Conservation (phyloP, 176 grass and related monocot genomes). For the Zea luxurians region DNA sequence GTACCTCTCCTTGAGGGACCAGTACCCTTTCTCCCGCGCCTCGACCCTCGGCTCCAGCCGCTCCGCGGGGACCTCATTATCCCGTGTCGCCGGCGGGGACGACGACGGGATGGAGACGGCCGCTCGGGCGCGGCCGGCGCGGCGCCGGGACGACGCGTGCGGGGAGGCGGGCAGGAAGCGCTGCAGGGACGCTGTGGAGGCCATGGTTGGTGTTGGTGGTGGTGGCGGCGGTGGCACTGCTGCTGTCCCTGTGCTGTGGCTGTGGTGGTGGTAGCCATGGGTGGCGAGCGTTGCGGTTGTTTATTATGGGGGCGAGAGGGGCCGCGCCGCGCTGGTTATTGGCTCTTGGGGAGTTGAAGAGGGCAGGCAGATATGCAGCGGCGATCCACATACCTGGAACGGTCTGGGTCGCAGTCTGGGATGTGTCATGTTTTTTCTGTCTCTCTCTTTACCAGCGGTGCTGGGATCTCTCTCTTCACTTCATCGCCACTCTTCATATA, state of each 20-base stretch:
- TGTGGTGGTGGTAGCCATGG: slow-evolving; percentile 45
- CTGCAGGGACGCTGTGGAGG: slow-evolving; percentile 69
- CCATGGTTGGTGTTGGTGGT: slow-evolving; percentile 37
- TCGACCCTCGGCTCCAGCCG: slow-evolving; percentile 78
- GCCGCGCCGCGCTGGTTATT: slow-evolving; percentile 16
- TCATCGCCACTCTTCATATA: too few relatives aligned
- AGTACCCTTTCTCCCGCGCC: slow-evolving; percentile 59
- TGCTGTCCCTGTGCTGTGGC: slow-evolving; percentile 13
- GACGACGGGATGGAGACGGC: slow-evolving; percentile 26
- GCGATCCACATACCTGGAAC: too few relatives aligned
- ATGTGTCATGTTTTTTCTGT: too few relatives aligned
- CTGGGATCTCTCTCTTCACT: too few relatives aligned
- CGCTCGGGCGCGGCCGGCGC: slow-evolving; percentile 9
- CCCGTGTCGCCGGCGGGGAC: not conserved
- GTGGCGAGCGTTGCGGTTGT: slow-evolving; percentile 48
- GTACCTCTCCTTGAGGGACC: slow-evolving; percentile 86
- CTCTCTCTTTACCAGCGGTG: too few relatives aligned
- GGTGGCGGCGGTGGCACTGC: not conserved
- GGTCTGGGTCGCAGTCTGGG: too few relatives aligned
- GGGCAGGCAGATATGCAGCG: slow-evolving; percentile 38
- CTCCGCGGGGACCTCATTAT: slow-evolving; percentile 14
- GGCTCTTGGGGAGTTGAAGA: slow-evolving; percentile 52
- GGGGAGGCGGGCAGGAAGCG: slow-evolving; percentile 50
- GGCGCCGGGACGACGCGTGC: slow-evolving; percentile 22
- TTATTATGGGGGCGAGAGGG: slow-evolving; percentile 47